Evolutionary conservation across 1,284 basidiomycete species (phyloP).

Genomic region (Heterobasidion irregulare): DNA sequence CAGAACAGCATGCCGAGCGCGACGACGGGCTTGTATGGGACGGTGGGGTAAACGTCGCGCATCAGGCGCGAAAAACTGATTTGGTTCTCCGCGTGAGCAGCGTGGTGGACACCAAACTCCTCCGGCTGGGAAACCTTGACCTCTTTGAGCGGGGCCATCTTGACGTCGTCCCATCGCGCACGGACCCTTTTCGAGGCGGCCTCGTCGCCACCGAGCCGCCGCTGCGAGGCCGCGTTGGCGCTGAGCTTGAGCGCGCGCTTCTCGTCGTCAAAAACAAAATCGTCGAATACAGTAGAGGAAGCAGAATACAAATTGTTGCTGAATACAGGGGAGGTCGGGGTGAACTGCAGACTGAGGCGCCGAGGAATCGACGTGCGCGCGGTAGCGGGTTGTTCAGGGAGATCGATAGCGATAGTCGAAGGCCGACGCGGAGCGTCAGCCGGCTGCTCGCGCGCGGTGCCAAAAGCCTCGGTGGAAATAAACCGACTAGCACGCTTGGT

Average conservation of each 20-base stretch:
- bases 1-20: constrained; percentile 60
- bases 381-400: constrained; percentile 17
- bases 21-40: constrained; percentile 71
- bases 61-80: constrained; percentile 41
- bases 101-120: constrained; percentile 4
- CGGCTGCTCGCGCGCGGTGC: not conserved
- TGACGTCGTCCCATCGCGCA: constrained; percentile 32
- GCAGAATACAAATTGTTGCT: constrained; percentile 21
- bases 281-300: constrained; percentile 23
- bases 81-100: constrained; percentile 12
- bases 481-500: constrained; percentile 25
- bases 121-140: constrained; percentile 21
- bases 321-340: constrained; percentile 43
- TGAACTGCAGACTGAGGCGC: constrained; percentile 53
- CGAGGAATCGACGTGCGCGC: constrained; percentile 22
- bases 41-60: constrained; percentile 56
- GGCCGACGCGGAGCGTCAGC: constrained; percentile 18
- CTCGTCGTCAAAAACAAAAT: constrained; percentile 26
- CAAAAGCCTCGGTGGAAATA: constrained; percentile 25
- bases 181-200: constrained; percentile 21
- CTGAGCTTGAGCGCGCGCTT: constrained; percentile 17
- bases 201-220: constrained; percentile 8
- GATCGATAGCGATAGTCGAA: constrained; percentile 23
- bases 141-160: constrained; percentile 20
- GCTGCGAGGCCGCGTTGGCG: constrained; percentile 10